These are phyloP conservation scores for Vicia sativa DNA, from an alignment of 306 rosid species.

Conservation along the genomic window DNA sequence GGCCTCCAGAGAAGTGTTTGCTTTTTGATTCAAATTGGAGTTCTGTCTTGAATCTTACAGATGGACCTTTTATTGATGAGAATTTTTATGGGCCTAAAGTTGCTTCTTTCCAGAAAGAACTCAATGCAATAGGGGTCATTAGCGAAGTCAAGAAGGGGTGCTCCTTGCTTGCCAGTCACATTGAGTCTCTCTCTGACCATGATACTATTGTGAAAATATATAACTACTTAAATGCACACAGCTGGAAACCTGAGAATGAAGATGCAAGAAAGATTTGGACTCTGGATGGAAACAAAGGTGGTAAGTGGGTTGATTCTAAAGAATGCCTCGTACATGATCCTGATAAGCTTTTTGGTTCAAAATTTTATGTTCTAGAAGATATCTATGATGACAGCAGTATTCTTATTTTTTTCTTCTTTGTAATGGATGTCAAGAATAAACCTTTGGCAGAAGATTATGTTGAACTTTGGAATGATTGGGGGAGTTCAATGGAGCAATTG, in stretches of 20 bases:
- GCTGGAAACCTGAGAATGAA: conserved; percentile 39
- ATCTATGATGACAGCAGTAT: conserved; percentile 37
- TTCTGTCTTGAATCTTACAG: too few relatives aligned
- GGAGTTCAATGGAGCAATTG: conserved; percentile 42
- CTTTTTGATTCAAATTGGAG: too few relatives aligned
- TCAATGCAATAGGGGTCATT: too few relatives aligned
- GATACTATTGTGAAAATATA: too few relatives aligned
- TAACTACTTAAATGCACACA: neutral
- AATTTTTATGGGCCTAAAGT: too few relatives aligned
- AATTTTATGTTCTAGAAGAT: conserved; percentile 47
- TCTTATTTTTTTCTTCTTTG: conserved; percentile 47
- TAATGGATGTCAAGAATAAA: conserved; percentile 43
- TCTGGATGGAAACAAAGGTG: conserved; percentile 44
- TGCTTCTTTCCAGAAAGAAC: too few relatives aligned
- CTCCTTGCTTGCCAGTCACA: too few relatives aligned
- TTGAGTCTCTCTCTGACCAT: too few relatives aligned
- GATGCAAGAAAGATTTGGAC: conserved; percentile 56
- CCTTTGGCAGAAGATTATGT: conserved; percentile 36
- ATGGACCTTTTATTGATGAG: too few relatives aligned
- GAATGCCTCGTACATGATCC: conserved; percentile 43
- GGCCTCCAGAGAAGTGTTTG: too few relatives aligned
- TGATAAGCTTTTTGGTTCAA: conserved; percentile 58
- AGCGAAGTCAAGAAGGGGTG: too few relatives aligned
- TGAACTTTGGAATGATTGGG: conserved; percentile 70
- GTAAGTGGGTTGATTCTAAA: conserved; percentile 52